Conservation (phyloP, 768 basidiomycete genomes). For the Amanita rimosa region DNA sequence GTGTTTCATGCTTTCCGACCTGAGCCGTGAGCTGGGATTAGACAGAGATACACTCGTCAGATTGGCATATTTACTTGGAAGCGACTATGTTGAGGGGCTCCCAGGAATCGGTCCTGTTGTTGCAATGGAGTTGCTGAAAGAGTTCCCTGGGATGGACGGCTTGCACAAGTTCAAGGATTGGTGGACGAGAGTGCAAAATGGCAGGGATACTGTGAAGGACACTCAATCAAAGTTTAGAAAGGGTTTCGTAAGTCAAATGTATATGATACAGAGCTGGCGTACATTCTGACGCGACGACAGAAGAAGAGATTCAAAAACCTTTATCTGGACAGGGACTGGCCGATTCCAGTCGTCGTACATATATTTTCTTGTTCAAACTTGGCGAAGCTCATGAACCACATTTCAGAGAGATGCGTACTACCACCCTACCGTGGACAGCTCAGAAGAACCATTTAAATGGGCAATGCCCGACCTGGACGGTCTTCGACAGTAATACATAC, state of each 20-base stretch:
- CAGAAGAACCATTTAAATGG: conserved; percentile 94
- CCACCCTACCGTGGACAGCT: conserved; percentile 82
- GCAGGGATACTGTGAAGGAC: conserved; percentile 70
- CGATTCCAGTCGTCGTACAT: conserved; percentile 81
- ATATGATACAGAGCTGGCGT: neutral
- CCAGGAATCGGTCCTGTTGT: conserved; percentile 91
- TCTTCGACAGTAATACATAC: conserved; percentile 54
- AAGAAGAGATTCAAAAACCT: conserved; percentile 85
- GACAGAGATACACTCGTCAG: conserved; percentile 79
- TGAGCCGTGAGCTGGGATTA: conserved; percentile 79
- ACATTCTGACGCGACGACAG: conserved; percentile 23
- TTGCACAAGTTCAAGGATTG: conserved; percentile 83
- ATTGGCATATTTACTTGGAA: conserved; percentile 89
- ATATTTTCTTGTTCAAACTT: neutral
- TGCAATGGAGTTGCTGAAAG: conserved; percentile 89
- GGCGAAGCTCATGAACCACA: conserved; percentile 1
- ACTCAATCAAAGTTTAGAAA: conserved; percentile 68
- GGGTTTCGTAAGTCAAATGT: conserved; percentile 70
- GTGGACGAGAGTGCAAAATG: conserved; percentile 91
- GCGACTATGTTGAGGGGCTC: conserved; percentile 92
- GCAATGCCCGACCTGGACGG: conserved; percentile 93
- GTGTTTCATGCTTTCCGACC: conserved; percentile 79
- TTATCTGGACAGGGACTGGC: conserved; percentile 78
- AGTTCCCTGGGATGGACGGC: conserved; percentile 83
- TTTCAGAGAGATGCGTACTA: conserved; percentile 84